Base-by-base conservation (phyloP, 208 protist genomes). In the Lotmaria passim region DNA sequence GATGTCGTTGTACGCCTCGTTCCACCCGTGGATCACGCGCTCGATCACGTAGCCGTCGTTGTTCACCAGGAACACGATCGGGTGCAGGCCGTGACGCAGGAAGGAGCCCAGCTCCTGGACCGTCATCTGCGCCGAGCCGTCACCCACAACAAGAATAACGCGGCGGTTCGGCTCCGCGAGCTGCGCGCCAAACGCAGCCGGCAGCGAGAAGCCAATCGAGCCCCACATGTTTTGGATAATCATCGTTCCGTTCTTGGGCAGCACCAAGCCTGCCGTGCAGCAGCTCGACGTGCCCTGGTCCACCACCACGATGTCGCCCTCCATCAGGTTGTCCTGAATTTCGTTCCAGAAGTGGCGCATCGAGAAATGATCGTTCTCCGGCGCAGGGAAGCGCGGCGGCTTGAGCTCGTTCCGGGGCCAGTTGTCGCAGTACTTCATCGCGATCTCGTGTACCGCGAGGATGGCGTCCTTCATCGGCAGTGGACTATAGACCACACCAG, bases 11-110 rank as follows among this genome's bases (percentile, higher is more conserved):
- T 87, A 87, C 24, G 21, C 4, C 30, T 73, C 73, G 33, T 79
- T 47, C 50, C 69, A 70, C 1, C 78, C 79, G 59, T 69, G 82
- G 58, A 87, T 87, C 55, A 36, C 73, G 50, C 82, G 82, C 68
- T 87, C 82, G 56, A 87, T 87, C 7, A 67, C 82, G 78, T 87
- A 87, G 63, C 82, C 78, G 50, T 75, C 60, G 68, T 87, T 87
- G 70, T 87, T 87, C 31, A 87, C 68, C 21, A 87, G 78, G 23
- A 87, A 53, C 33, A 69, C 60, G 36, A 30, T 74, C 0, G 73
- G 62, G 43, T 74, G 57, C 6, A 84, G 75, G 3, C 60, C 21
- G 60, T 69, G 39, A 31, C 70, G 72, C 1, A 71, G 39, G 1
- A 74, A 67, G 23, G 56, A 53, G 44, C 82, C 77, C n/a, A 83